phyloP scores from a whole-genome alignment of 345 rosid genomes.

The Noccaea bulbosa region DNA sequence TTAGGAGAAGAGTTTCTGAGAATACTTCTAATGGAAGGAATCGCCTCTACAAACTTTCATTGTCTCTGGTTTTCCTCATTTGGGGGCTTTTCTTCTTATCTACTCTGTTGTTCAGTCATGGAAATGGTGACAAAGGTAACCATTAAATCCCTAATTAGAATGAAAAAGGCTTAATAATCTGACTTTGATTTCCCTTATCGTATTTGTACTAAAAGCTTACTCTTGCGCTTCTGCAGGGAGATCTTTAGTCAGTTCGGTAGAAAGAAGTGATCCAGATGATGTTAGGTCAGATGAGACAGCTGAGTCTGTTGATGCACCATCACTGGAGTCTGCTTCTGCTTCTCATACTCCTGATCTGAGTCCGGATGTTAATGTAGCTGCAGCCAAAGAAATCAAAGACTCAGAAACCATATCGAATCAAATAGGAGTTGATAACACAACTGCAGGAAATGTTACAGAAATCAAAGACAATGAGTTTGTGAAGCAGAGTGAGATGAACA shows the following conservation, averaged over 20 bases:
- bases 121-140: slow-evolving; percentile 67
- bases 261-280: slow-evolving; percentile 29
- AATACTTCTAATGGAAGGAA: slow-evolving; percentile 50
- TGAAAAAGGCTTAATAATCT: no score
- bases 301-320: slow-evolving; percentile 43
- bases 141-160: background rate
- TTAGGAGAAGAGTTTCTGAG: slow-evolving; percentile 75
- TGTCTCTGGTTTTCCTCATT: slow-evolving; percentile 68
- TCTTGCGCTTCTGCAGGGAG: slow-evolving; percentile 49
- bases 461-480: slow-evolving; percentile 27
- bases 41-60: slow-evolving; percentile 62
- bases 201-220: background rate
- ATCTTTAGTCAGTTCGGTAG: slow-evolving; percentile 41
- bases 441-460: slow-evolving; percentile 38
- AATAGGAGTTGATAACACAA: background rate
- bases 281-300: slow-evolving; percentile 36
- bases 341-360: slow-evolving; percentile 15
- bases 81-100: slow-evolving; percentile 81
- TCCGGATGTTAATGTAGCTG: background rate
- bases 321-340: slow-evolving; percentile 39
- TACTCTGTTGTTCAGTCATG: slow-evolving; percentile 66
- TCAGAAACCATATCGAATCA: background rate
- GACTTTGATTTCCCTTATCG: no score
- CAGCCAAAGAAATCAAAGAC: background rate
- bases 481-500: slow-evolving; percentile 20